Conservation (phyloP, 345 rosid species). For the Triadica sebifera region DNA sequence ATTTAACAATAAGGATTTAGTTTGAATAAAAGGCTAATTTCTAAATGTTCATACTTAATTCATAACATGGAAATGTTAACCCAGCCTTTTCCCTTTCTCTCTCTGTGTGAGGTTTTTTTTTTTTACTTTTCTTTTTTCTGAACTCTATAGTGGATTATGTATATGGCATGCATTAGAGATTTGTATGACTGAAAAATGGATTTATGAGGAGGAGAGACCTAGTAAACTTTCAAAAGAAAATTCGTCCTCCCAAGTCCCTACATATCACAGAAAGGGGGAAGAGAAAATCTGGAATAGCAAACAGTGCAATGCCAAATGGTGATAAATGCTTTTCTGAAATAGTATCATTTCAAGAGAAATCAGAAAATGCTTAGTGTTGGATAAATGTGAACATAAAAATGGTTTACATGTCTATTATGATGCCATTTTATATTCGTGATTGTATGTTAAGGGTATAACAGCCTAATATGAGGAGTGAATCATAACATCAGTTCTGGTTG, state of each 20-base stretch:
- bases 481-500: not conserved
- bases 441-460: not conserved
- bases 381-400: not conserved
- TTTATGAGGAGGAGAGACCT: not conserved
- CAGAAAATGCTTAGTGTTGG: not conserved
- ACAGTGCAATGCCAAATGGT: not conserved
- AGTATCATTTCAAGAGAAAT: not conserved
- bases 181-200: not conserved
- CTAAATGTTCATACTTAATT: not conserved
- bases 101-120: not conserved
- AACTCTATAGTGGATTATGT: not conserved
- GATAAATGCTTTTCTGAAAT: not conserved
- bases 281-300: not conserved
- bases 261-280: not conserved
- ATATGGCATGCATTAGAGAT: not conserved
- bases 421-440: not conserved
- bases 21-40: not conserved
- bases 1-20: not conserved
- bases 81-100: not conserved
- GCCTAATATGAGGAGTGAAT: not conserved
- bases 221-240: not conserved
- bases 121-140: not conserved
- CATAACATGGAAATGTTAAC: not conserved
- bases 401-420: not conserved
- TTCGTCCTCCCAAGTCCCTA: not conserved